phyloP scores from a whole-genome alignment of 129 eudicot genomes.

The Tagetes patula region DNA sequence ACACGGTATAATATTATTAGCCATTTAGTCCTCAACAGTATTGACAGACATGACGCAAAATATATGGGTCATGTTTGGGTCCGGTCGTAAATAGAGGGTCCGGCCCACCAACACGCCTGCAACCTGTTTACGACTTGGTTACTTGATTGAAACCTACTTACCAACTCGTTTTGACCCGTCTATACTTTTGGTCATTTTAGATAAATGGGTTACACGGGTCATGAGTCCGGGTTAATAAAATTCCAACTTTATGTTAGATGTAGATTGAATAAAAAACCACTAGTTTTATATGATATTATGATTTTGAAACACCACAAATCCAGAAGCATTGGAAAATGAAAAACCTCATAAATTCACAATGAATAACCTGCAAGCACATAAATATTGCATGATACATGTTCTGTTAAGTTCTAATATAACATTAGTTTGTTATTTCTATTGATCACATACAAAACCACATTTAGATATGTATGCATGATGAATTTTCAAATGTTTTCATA shows the following conservation, averaged over 20 bases:
- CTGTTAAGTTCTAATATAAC: background rate
- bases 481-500: background rate
- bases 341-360: conserved; percentile 43
- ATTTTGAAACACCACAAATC: conserved; percentile 16
- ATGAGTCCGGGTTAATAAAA: background rate
- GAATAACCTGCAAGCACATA: conserved; percentile 45
- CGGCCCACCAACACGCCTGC: background rate
- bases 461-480: background rate
- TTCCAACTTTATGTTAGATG: background rate
- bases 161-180: background rate
- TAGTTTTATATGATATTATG: conserved; percentile 11
- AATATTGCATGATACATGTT: conserved; percentile 27
- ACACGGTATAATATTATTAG: conserved; percentile 26
- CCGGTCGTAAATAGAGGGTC: background rate
- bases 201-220: background rate
- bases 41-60: background rate
- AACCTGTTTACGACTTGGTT: background rate
- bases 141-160: background rate
- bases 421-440: background rate
- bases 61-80: background rate
- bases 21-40: background rate
- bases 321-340: conserved; percentile 33
- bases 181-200: background rate
- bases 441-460: background rate
- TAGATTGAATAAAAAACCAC: conserved; percentile 5